Evolutionary conservation across 352 stramenopile species (phyloP).

Genomic region (Pythium aquatile): DNA sequence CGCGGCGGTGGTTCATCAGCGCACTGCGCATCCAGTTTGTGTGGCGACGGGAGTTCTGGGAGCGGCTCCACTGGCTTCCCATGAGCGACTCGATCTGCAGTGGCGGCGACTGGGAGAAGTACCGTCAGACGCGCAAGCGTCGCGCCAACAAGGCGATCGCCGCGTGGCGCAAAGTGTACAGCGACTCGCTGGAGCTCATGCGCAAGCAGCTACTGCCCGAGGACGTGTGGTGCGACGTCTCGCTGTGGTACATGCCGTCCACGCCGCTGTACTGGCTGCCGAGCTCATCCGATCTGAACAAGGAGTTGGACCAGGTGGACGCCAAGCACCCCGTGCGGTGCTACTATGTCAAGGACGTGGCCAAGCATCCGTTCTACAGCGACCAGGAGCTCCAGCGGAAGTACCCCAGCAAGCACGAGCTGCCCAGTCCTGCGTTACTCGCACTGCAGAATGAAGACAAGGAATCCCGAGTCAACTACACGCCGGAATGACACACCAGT

Average conservation of each 20-base stretch:
- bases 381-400: constrained; percentile 22
- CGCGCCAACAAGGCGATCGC: constrained; percentile 38
- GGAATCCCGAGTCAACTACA: constrained; percentile 24
- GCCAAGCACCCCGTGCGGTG: constrained; percentile 30
- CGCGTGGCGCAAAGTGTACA: constrained; percentile 43
- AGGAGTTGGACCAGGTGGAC: constrained; percentile 31
- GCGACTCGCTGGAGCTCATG: constrained; percentile 48
- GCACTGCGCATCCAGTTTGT: constrained; percentile 45
- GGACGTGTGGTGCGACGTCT: constrained; percentile 43
- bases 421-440: constrained; percentile 16
- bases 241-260: constrained; percentile 47
- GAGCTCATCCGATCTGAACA: constrained; percentile 24
- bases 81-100: constrained; percentile 46
- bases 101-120: constrained; percentile 36
- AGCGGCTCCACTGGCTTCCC: constrained; percentile 45
- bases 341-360: constrained; percentile 24
- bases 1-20: constrained; percentile 31
- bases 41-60: constrained; percentile 46
- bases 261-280: constrained; percentile 44
- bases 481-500: constrained; percentile 18
- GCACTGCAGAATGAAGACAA: constrained; percentile 25
- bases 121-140: constrained; percentile 39
- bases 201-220: constrained; percentile 31
- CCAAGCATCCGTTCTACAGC: constrained; percentile 31
- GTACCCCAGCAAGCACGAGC: constrained; percentile 20